Evolutionary conservation across 805 yeast species (phyloP).

Genomic region (Candida manassasensis): DNA sequence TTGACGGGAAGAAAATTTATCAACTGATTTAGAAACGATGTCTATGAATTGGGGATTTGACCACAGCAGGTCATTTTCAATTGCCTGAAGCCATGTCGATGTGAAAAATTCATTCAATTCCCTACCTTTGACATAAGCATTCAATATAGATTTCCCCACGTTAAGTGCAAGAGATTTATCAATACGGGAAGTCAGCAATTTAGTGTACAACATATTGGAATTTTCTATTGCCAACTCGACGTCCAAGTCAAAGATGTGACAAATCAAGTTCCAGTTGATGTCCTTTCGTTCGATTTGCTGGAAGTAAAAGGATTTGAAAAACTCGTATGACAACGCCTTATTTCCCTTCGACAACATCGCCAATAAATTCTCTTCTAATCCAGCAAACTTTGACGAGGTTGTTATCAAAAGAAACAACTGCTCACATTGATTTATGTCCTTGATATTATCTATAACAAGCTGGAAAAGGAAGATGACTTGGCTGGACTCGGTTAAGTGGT

Average conservation of each 20-base stretch:
- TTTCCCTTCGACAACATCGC: conserved; percentile 45
- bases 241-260: conserved; percentile 48
- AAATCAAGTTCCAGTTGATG: conserved; percentile 44
- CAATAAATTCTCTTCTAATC: conserved; percentile 40
- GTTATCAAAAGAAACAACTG: conserved; percentile 42
- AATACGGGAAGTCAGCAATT: conserved; percentile 4
- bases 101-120: conserved; percentile 48
- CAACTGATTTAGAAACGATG: conserved; percentile 37
- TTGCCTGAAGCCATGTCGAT: conserved; percentile 36
- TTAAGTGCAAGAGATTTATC: conserved; percentile 5
- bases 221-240: conserved; percentile 52
- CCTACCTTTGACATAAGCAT: conserved; percentile 53
- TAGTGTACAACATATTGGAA: conserved; percentile 14
- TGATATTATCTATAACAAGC: conserved; percentile 24
- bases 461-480: conserved; percentile 16
- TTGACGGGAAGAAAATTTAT: conserved; percentile 46
- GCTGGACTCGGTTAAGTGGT: conserved; percentile 13
- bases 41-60: conserved; percentile 22
- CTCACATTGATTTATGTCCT: conserved; percentile 42
- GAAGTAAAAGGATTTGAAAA: conserved; percentile 40
- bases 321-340: conserved; percentile 49
- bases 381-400: conserved; percentile 24
- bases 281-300: conserved; percentile 15
- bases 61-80: conserved; percentile 20
- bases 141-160: conserved; percentile 31